phyloP scores from a whole-genome alignment of 352 stramenopile species.

The Blastocystis hominis region DNA sequence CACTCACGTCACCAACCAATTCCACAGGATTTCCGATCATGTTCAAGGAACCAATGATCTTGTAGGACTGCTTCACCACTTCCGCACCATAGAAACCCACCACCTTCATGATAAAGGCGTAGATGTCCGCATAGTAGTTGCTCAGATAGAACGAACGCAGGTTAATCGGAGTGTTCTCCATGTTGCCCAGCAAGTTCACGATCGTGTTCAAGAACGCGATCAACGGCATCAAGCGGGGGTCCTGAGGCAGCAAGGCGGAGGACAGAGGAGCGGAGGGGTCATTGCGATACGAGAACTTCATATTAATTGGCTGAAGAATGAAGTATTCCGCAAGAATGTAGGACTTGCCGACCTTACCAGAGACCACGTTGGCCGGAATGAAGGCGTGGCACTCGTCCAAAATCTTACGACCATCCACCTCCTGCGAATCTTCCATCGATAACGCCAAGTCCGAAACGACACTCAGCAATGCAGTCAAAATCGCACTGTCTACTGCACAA shows the following conservation, averaged over 20 bases:
- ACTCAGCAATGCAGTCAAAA: not conserved
- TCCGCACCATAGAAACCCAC: slow-evolving; percentile 12
- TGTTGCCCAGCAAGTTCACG: slow-evolving; percentile 39
- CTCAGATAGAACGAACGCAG: slow-evolving; percentile 37
- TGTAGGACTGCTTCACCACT: slow-evolving; percentile 44
- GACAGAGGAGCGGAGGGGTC: slow-evolving; percentile 26
- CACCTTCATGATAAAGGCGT: slow-evolving; percentile 27
- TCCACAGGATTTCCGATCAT: slow-evolving; percentile 43
- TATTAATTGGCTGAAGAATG: slow-evolving; percentile 46
- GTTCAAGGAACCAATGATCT: slow-evolving; percentile 36
- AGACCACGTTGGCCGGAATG: not conserved
- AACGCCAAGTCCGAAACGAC: slow-evolving; percentile 1
- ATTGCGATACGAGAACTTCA: slow-evolving; percentile 41
- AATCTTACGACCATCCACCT: slow-evolving; percentile 6
- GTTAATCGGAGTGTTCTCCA: slow-evolving; percentile 48
- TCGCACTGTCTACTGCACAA: slow-evolving; percentile 10
- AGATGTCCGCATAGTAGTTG: slow-evolving; percentile 28
- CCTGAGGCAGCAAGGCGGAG: slow-evolving; percentile 13
- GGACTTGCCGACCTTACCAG: slow-evolving; percentile 3
- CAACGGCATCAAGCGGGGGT: slow-evolving; percentile 30
- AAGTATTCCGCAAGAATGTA: slow-evolving; percentile 56
- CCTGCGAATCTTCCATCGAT: slow-evolving; percentile 1
- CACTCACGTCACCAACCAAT: slow-evolving; percentile 24
- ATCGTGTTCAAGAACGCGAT: slow-evolving; percentile 35
- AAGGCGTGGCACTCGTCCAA: not conserved